phyloP scores from a whole-genome alignment of 2,329 filamentous ascomycete species.

The Leptoxyphium fumago region DNA sequence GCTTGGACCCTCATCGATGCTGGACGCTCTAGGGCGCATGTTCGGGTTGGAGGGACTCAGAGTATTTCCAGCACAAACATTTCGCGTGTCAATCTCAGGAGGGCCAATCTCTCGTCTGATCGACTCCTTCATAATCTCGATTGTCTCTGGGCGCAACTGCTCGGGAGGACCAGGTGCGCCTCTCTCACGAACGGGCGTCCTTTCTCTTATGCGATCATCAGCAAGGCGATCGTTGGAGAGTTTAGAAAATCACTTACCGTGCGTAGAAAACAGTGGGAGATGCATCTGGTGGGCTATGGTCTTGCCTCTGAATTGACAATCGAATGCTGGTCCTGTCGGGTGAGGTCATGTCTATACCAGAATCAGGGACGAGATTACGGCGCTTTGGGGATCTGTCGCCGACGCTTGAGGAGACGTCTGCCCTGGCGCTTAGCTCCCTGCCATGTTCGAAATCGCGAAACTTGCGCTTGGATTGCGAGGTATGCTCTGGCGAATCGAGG shows the following conservation, averaged over 20 bases:
- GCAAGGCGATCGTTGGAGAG: neutral
- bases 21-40: neutral
- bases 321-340: neutral
- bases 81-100: neutral
- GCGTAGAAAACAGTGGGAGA: neutral
- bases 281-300: neutral
- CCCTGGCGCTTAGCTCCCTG: slow-evolving; percentile 1
- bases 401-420: neutral
- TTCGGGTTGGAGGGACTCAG: neutral
- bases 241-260: neutral
- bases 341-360: slow-evolving; percentile 5
- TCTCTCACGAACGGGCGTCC: slow-evolving; percentile 7
- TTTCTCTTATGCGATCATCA: neutral
- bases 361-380: slow-evolving; percentile 7
- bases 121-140: neutral
- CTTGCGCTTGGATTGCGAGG: slow-evolving; percentile 11
- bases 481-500: neutral
- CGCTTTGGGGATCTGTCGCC: slow-evolving; percentile 10
- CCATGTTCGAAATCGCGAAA: slow-evolving; percentile 6
- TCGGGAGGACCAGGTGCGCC: neutral
- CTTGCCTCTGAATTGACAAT: neutral
- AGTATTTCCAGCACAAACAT: neutral
- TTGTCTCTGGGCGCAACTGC: neutral
- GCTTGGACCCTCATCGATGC: neutral
- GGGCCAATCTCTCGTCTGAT: neutral